Percentiles rank a stretch among this genome's conserved stretches.
Conservation (phyloP, 2,329 filamentous ascomycete species). For the Byssothecium circinans region DNA sequence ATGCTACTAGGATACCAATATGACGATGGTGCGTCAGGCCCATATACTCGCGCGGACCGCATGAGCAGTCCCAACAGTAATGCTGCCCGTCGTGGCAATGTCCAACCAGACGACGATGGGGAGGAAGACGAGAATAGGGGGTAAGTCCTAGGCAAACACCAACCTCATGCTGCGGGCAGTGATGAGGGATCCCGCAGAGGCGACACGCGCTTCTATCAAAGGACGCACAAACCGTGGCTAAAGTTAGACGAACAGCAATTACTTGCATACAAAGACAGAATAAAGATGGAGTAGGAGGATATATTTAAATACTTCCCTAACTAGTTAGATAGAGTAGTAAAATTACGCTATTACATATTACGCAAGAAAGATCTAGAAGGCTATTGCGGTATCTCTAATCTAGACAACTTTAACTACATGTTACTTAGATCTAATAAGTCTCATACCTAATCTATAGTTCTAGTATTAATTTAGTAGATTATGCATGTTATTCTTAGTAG, state of each 20-base stretch:
- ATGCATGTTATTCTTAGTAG: no score
- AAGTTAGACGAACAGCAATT: conserved; percentile 6
- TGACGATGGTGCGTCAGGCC: neutral
- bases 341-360: conserved; percentile 14
- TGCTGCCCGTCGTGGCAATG: neutral
- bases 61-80: conserved; percentile 11
- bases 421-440: no score
- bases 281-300: conserved; percentile 3
- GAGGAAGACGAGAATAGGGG: neutral
- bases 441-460: no score
- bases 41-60: conserved; percentile 1
- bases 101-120: neutral
- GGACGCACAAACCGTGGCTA: conserved; percentile 4
- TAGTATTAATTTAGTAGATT: no score
- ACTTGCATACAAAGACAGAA: conserved; percentile 4
- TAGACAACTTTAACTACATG: no score
- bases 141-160: neutral
- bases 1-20: conserved; percentile 1
- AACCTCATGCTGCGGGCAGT: neutral
- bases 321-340: conserved; percentile 9
- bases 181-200: no score
- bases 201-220: conserved; percentile 1
- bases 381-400: conserved; percentile 1
- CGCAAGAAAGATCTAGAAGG: conserved; percentile 7
- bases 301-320: conserved; percentile 14